A percentile compares a stretch with the other conserved stretches of the same genome.
phyloP scores from a whole-genome alignment of 2,329 filamentous ascomycete genomes.

The Xylariaceae sp. region DNA sequence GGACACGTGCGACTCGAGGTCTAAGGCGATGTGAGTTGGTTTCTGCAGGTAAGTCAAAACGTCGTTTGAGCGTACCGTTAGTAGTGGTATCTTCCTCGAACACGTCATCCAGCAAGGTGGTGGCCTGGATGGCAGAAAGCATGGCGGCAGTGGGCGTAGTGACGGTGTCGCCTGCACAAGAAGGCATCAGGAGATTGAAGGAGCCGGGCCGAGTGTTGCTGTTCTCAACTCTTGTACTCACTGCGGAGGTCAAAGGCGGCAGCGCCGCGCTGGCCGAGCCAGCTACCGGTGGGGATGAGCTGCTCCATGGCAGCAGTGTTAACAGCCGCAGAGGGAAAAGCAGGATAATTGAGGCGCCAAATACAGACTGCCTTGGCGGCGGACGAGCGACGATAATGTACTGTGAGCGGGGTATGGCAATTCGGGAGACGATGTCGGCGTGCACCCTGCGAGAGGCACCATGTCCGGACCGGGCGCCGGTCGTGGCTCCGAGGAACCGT shows the following conservation, averaged over 20 bases:
- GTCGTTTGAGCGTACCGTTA: constrained; percentile 50
- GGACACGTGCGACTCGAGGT: constrained; percentile 44
- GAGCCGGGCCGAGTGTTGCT: no score
- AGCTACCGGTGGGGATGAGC: constrained; percentile 19
- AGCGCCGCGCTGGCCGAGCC: constrained; percentile 30
- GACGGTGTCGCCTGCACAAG: constrained; percentile 58
- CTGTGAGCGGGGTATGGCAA: no score
- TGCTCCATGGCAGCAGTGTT: background rate
- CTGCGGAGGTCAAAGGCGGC: constrained; percentile 33
- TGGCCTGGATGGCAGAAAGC: constrained; percentile 66
- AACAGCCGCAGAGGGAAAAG: constrained; percentile 22
- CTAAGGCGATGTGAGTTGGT: no score
- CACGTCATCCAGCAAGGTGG: constrained; percentile 75
- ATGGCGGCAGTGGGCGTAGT: constrained; percentile 69
- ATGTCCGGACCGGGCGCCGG: no score
- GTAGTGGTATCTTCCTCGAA: constrained; percentile 71
- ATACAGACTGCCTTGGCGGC: no score
- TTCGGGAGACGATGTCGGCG: no score
- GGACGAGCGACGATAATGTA: no score
- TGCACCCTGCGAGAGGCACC: no score
- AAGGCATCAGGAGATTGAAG: background rate
- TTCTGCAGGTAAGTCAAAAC: no score
- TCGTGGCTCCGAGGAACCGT: no score
- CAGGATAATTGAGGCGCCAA: no score
- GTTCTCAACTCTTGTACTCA: constrained; percentile 15